Evolutionary conservation across 331 rosid genomes (phyloP), one percentile per base, ranked within the genome.

Genomic region (Arachis monticola): DNA sequence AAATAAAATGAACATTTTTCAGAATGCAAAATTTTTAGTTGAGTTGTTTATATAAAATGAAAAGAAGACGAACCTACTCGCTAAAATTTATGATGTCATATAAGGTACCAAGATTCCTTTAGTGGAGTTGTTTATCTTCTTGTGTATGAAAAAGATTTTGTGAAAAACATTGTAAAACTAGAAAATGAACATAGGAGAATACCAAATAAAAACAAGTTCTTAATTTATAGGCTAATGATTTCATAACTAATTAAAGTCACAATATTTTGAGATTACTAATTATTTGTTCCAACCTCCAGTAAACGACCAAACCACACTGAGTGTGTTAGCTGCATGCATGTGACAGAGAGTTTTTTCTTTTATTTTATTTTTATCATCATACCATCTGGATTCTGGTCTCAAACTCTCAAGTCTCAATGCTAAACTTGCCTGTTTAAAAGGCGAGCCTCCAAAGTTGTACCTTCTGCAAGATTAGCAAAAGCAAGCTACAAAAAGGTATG

Each of bases 391-490:
- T 35, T 35, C 40, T 35, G 40, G 40, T 35, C 40, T 35, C 40
- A 35, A 35, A 35, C 40, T 4, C 40, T 35, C 40, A 35, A 35
- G 3, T 3, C 40, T 35, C 3, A 32, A 32, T 32, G 38, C 62
- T 63, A 65, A 65, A 78, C 91, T 88, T 90, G 79, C 99, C 96
- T 94, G 97, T 82, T 90, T 72, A 87, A 67, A 77, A 87, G 91
- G 62, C 97, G 99, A 64, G 99, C 92, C 66, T 94, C 99, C 82
- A 94, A 73, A 1, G 90, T 87, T 61, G 86, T 93, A 35, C 97
- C 97, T 83, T 92, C 99, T 77, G 97, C 97, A 52, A 94, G 87
- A 74, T 59, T 76, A 71, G 97, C 89, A 86, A 94, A 82, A 71
- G 97, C 89, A 85, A 94, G 82, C 99, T 94, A 68, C 13, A 64